These are phyloP conservation scores for Dispira parvispora DNA, from an alignment of 192 early-diverging fungal species.

Conservation along the genomic window DNA sequence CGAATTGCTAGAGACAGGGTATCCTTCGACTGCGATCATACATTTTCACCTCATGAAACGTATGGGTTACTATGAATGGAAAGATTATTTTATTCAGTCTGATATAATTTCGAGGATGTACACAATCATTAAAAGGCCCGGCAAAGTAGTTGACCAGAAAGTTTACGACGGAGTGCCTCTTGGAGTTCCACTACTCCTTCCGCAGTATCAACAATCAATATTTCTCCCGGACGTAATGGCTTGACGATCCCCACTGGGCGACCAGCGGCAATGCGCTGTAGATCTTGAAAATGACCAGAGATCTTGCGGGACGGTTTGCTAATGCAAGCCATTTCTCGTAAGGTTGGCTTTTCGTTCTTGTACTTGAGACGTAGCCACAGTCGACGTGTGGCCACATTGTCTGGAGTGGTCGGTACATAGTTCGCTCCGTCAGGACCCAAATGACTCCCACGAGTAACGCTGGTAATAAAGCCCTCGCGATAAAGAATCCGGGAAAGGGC, in stretches of 20 bases:
- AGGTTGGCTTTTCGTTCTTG: slow-evolving; percentile 60
- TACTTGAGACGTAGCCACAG: slow-evolving; percentile 95
- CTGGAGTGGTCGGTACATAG: slow-evolving; percentile 58
- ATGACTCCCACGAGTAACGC: slow-evolving; percentile 62
- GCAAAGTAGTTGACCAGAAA: slow-evolving; percentile 80
- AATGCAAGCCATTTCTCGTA: slow-evolving; percentile 60
- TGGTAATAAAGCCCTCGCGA: slow-evolving; percentile 76
- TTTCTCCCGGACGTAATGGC: slow-evolving; percentile 74
- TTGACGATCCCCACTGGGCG: slow-evolving; percentile 57
- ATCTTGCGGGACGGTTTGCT: slow-evolving; percentile 74
- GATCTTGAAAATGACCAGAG: slow-evolving; percentile 62
- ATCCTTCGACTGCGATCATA: too few relatives aligned
- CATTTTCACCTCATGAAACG: too few relatives aligned
- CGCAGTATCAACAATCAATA: slow-evolving; percentile 74
- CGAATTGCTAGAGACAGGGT: too few relatives aligned
- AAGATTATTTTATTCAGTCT: too few relatives aligned
- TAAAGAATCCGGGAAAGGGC: slow-evolving; percentile 75
- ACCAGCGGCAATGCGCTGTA: slow-evolving; percentile 57
- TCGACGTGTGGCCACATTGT: slow-evolving; percentile 66
- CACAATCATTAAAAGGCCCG: slow-evolving; percentile 25
- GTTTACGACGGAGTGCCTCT: slow-evolving; percentile 66
- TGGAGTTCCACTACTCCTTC: slow-evolving; percentile 80
- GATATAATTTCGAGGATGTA: too few relatives aligned
- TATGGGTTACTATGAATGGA: too few relatives aligned
- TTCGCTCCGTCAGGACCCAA: slow-evolving; percentile 45